phyloP scores from a whole-genome alignment of 768 basidiomycete genomes.

The Tephrocybe rancida region DNA sequence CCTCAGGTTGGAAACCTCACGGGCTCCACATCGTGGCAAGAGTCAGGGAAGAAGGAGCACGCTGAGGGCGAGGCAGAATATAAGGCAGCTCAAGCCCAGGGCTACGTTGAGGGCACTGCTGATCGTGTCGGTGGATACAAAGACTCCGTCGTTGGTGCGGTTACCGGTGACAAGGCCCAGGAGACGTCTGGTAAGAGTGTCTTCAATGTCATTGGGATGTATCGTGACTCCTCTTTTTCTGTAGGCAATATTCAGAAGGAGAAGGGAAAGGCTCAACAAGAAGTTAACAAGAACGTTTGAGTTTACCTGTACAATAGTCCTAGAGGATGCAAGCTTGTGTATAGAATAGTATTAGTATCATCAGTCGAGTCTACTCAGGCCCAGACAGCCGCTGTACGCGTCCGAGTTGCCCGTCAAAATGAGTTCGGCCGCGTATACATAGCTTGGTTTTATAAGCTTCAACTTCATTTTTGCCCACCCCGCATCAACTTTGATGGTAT shows the following conservation, averaged over 20 bases:
- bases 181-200: constrained; percentile 36
- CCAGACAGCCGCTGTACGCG: no score
- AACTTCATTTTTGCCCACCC: no score
- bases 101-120: constrained; percentile 47
- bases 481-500: no score
- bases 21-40: constrained; percentile 44
- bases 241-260: constrained; percentile 47
- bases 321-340: no score
- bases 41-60: constrained; percentile 55
- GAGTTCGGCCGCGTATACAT: no score
- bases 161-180: constrained; percentile 51
- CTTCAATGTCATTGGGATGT: neutral
- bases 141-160: constrained; percentile 50
- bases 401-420: no score
- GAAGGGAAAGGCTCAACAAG: constrained; percentile 23
- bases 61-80: constrained; percentile 51
- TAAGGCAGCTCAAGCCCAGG: constrained; percentile 51
- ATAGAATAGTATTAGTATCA: no score
- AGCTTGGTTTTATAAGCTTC: no score
- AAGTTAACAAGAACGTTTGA: constrained; percentile 18
- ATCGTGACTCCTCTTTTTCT: neutral
- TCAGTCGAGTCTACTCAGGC: no score
- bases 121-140: constrained; percentile 51
- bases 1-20: constrained; percentile 46
- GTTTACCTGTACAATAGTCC: neutral